Base-by-base conservation (phyloP, 208 protist genomes). In the Zelonia costaricensis region DNA sequence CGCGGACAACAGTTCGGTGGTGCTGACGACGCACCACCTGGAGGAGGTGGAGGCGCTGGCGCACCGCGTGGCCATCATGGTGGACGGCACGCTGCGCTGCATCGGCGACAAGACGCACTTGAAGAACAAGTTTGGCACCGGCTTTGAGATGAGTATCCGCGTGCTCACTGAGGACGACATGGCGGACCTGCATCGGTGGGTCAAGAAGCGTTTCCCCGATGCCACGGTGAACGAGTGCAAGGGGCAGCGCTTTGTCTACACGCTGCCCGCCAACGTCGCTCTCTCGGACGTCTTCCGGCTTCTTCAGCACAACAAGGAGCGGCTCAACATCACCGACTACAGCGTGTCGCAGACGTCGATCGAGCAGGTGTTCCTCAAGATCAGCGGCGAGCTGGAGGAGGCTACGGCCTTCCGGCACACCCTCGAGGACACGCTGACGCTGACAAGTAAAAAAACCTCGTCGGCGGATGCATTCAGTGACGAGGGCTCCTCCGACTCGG, bases 11-110 rank as follows among this genome's bases (percentile, higher is more conserved):
- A 85, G 82, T 68, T 81, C 86, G 20, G 73, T 93, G 4, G 79
- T 93, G 59, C 66, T 98, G 52, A 97, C 94, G 48, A 97, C 94
- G 45, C 95, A 98, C 62, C 90, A 96, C 55, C 78, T 98, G 77
- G 92, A 97, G 60, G 95, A 98, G 82, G 84, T 89, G 62, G 92
- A 97, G 69, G 89, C 89, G 5, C 67, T 98, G 7, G 84, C 82
- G 23, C 40, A 78, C 51, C 59, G 70, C 33, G 65, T 95, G 9
- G 87, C 80, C 5, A 95, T 96, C 35, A 94, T 96, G 82, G 76
- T 77, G 9, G 72, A 82, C 38, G 93, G 93, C 30, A 61, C 73
- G n/a, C 61, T 98, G 31, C 75, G 72, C 9, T 93, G 84, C 62
- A 71, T 97, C 23, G 94, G 94, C n/a, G 70, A 72, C 47, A 77